Evolutionary conservation across 345 rosid genomes (phyloP).

Genomic region (Dipteronia dyeriana): DNA sequence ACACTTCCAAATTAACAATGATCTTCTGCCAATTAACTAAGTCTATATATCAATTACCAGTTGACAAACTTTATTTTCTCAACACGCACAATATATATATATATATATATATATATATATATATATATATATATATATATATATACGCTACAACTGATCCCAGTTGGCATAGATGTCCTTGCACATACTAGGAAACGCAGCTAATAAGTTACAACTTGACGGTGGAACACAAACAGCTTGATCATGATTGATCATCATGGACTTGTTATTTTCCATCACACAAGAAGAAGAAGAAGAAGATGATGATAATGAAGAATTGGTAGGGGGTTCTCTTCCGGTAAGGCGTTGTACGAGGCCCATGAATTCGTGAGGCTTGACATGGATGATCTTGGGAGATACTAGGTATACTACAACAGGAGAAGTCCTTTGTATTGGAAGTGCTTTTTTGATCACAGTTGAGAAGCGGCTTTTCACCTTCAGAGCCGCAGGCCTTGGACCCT

Average conservation of each 20-base stretch:
- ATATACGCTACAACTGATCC: neutral
- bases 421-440: neutral
- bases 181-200: neutral
- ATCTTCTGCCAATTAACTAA: too few relatives aligned
- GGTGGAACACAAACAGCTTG: neutral
- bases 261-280: neutral
- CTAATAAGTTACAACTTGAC: neutral
- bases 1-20: too few relatives aligned
- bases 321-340: constrained; percentile 36
- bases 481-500: constrained; percentile 23
- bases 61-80: too few relatives aligned
- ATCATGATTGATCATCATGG: neutral
- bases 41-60: neutral
- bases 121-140: too few relatives aligned
- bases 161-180: neutral
- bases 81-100: too few relatives aligned
- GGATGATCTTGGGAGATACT: constrained; percentile 50
- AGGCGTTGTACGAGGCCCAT: constrained; percentile 51
- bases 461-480: constrained; percentile 12
- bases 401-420: constrained; percentile 39
- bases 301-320: neutral
- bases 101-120: too few relatives aligned
- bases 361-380: constrained; percentile 44
- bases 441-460: constrained; percentile 14
- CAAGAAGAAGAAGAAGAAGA: neutral